phyloP scores from a whole-genome alignment of 1,284 basidiomycete species.

The Mycena citricolor region DNA sequence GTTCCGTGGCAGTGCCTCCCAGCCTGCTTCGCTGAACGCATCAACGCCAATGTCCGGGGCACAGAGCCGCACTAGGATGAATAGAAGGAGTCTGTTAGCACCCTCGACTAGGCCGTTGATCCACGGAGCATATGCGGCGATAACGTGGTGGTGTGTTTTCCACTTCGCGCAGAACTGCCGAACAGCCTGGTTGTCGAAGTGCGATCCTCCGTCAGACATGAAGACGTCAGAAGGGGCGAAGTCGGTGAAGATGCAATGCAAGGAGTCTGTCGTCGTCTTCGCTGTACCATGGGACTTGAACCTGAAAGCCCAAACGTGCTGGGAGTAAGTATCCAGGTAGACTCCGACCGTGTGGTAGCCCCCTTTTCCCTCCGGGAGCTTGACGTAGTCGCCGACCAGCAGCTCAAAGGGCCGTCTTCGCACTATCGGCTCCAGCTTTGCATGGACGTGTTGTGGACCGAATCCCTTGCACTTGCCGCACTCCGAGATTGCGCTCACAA shows the following conservation, averaged over 20 bases:
- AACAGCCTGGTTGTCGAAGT: conserved; percentile 39
- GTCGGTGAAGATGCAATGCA: conserved; percentile 25
- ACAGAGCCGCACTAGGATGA: conserved; percentile 31
- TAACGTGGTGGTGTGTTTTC: conserved; percentile 25
- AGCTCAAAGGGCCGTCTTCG: conserved; percentile 36
- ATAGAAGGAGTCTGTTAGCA: conserved; percentile 27
- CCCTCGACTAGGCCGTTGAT: conserved; percentile 18
- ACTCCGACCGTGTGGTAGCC: conserved; percentile 23
- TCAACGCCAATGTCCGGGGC: conserved; percentile 32
- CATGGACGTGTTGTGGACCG: conserved; percentile 28
- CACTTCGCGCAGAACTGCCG: conserved; percentile 27
- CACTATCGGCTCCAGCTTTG: conserved; percentile 35
- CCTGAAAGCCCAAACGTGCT: conserved; percentile 3
- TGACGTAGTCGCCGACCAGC: conserved; percentile 33
- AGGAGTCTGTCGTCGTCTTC: conserved; percentile 25
- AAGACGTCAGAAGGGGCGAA: conserved; percentile 31
- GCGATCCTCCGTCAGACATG: conserved; percentile 39
- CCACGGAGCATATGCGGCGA: conserved; percentile 39
- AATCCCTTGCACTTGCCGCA: conserved; percentile 31
- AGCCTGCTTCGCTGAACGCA: conserved; percentile 16
- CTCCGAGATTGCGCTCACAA: conserved; percentile 30
- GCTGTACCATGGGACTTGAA: conserved; percentile 4
- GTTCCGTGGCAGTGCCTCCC: conserved; percentile 21
- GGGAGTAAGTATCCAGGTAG: conserved; percentile 4
- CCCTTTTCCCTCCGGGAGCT: conserved; percentile 33